Conservation (phyloP, 2,329 filamentous ascomycete genomes). For the Aspergillus phoenicis region DNA sequence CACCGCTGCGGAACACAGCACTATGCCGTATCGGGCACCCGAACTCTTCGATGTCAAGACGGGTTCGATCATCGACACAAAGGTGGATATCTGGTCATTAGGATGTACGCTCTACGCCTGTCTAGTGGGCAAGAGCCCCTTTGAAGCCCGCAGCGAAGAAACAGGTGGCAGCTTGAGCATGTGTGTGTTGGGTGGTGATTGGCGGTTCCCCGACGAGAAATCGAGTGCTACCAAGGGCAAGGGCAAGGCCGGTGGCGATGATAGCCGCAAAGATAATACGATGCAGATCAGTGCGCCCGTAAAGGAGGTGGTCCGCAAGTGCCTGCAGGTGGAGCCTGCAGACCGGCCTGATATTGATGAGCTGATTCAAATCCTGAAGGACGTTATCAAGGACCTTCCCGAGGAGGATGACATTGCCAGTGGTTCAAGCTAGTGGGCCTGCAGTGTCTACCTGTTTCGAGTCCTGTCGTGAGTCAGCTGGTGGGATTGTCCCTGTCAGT, state of each 20-base stretch:
- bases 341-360: conserved; percentile 87
- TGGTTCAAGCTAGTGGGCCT: conserved; percentile 24
- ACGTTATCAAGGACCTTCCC: conserved; percentile 67
- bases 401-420: conserved; percentile 56
- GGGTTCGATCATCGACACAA: conserved; percentile 86
- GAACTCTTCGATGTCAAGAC: conserved; percentile 98
- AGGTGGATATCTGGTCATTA: conserved; percentile 96
- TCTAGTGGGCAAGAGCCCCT: conserved; percentile 92
- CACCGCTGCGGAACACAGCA: conserved; percentile 91
- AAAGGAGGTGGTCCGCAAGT: conserved; percentile 83
- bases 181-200: conserved; percentile 90
- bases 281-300: conserved; percentile 75
- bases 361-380: conserved; percentile 76
- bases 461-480: not conserved
- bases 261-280: conserved; percentile 42
- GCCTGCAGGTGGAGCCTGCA: conserved; percentile 80
- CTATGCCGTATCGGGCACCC: conserved; percentile 96
- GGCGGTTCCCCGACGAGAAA: conserved; percentile 88
- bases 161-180: conserved; percentile 91
- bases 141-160: conserved; percentile 93
- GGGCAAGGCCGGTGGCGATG: conserved; percentile 46
- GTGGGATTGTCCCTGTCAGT: not conserved
- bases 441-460: not conserved
- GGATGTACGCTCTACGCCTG: conserved; percentile 98
- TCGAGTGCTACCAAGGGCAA: conserved; percentile 64